Base-by-base conservation (phyloP, 768 basidiomycete genomes). In the Cystofilobasidium macerans region DNA sequence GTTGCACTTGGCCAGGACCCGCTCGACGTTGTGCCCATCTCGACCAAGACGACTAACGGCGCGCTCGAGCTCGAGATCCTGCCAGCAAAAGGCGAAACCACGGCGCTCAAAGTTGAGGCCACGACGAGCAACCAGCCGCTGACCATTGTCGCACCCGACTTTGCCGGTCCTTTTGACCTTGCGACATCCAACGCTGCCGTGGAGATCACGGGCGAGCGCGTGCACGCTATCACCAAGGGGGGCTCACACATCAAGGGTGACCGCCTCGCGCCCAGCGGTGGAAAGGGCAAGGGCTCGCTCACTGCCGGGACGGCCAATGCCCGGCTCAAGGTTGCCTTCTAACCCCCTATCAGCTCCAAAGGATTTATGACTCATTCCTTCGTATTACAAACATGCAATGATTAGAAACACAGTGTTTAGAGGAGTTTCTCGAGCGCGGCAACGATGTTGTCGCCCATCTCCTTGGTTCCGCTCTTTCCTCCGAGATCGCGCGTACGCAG, bases 401-500 rank as follows among this genome's bases (percentile, higher is more conserved):
- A n/a, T n/a, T n/a, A n/a, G n/a, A n/a, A n/a, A n/a, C 36, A 14
- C 36, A 7, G 42, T 28, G 35, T 42, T 30, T 28, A 40, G 35
- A 88, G 71, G 67, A 85, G 71, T 11, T 73, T 76, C 72, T 83
- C 84, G 64, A 97, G 76, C 12, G 82, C 82, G 74, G 89, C 85
- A 0, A 89, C 82, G 35, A 98, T 81, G 72, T 82, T 82, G 73
- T 93, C 86, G 22, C 95, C 95, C 28, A 97, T 80, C 73, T 92
- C 86, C 47, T 75, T 79, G 24, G 95, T 97, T 36, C 78, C 79
- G 57, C 81, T 81, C 18, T 80, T 80, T 26, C 95, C 95, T 59
- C 90, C 88, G 51, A 99, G 79, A 77, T 99, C 95, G 36, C 83
- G 84, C 3, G 93, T 93, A 71, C 90, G 81, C 65, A 86, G 76